phyloP scores from a whole-genome alignment of 1,284 basidiomycete species.

The Inonotus obliquus region DNA sequence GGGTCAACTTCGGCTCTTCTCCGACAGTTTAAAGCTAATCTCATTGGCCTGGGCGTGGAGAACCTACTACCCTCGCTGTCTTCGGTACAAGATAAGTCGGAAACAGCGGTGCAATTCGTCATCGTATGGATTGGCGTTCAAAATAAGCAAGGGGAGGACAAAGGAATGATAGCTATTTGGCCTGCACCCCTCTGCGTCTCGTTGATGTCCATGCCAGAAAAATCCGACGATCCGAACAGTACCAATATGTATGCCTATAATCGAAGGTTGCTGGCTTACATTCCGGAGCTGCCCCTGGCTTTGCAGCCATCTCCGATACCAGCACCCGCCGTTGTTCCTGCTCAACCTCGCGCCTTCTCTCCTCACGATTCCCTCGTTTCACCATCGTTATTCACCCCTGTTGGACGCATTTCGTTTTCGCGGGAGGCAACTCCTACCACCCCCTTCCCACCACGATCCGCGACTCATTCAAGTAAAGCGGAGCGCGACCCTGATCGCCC shows the following conservation, averaged over 20 bases:
- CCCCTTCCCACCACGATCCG: slow-evolving; percentile 25
- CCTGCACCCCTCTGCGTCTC: slow-evolving; percentile 55
- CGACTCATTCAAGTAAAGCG: slow-evolving; percentile 19
- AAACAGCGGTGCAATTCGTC: slow-evolving; percentile 35
- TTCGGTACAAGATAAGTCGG: background rate
- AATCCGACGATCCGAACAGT: slow-evolving; percentile 15
- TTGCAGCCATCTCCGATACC: slow-evolving; percentile 57
- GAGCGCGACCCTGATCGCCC: background rate
- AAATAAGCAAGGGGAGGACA: slow-evolving; percentile 66
- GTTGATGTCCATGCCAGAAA: slow-evolving; percentile 32
- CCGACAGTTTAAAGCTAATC: slow-evolving; percentile 55
- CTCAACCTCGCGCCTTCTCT: slow-evolving; percentile 2
- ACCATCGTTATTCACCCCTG: slow-evolving; percentile 17
- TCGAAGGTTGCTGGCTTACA: slow-evolving; percentile 44
- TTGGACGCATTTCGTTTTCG: slow-evolving; percentile 20
- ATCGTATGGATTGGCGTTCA: slow-evolving; percentile 71
- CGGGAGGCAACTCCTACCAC: slow-evolving; percentile 25
- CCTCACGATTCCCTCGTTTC: slow-evolving; percentile 11
- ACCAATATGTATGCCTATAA: slow-evolving; percentile 32
- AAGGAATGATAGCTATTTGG: slow-evolving; percentile 69
- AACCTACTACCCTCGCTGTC: slow-evolving; percentile 36
- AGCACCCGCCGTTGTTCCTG: slow-evolving; percentile 24
- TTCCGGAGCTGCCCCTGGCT: slow-evolving; percentile 61
- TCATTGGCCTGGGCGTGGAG: slow-evolving; percentile 54
- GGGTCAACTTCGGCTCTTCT: slow-evolving; percentile 60